phyloP scores from a whole-genome alignment of 768 basidiomycete genomes.

The Trichaptum fuscoviolaceum region DNA sequence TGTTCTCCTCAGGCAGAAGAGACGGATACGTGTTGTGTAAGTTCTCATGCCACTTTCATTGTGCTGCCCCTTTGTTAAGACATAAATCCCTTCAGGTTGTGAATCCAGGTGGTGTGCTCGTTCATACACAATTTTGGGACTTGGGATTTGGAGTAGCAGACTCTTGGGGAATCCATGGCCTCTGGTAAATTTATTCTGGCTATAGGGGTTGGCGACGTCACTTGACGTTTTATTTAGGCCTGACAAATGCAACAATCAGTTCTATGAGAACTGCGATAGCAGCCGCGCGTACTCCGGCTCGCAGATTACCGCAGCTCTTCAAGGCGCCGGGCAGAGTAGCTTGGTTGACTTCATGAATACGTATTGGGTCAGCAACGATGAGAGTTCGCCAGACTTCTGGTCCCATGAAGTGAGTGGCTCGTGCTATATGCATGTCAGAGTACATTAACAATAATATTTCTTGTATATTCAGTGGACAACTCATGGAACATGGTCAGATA shows the following conservation, averaged over 20 bases:
- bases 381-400: slow-evolving; percentile 10
- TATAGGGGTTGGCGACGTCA: background rate
- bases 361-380: slow-evolving; percentile 11
- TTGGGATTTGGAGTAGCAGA: slow-evolving; percentile 6
- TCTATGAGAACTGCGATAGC: slow-evolving; percentile 14
- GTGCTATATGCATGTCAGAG: background rate
- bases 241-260: slow-evolving; percentile 10
- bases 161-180: slow-evolving; percentile 12
- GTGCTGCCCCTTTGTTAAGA: too few relatives aligned
- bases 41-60: background rate
- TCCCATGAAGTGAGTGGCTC: slow-evolving; percentile 6
- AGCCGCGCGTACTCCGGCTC: slow-evolving; percentile 11
- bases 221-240: slow-evolving; percentile 7
- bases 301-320: slow-evolving; percentile 8
- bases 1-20: slow-evolving; percentile 8
- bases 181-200: slow-evolving; percentile 1
- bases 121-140: slow-evolving; percentile 13
- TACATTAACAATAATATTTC: background rate
- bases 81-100: slow-evolving; percentile 3
- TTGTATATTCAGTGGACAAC: slow-evolving; percentile 7
- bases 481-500: slow-evolving; percentile 10
- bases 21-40: slow-evolving; percentile 9
- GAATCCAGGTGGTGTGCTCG: slow-evolving; percentile 11
- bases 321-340: background rate
- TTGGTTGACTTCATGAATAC: slow-evolving; percentile 4